These are phyloP conservation scores for Cercospora beticola DNA, from an alignment of 2,329 filamentous ascomycete species.

Conservation along the genomic window DNA sequence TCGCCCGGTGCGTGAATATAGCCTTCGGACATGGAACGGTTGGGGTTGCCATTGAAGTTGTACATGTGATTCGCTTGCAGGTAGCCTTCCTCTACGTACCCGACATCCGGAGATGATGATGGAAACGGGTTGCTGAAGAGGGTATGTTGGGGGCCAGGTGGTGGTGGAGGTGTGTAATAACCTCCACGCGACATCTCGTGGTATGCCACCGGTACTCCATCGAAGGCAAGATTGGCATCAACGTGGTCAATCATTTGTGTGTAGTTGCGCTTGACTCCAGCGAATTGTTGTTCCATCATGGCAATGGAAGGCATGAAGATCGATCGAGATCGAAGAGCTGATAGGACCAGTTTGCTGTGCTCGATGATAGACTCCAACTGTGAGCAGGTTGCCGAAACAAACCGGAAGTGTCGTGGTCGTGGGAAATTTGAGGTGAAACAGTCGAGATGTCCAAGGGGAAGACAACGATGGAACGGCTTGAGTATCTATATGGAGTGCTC, in stretches of 20 bases:
- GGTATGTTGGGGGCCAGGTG: slow-evolving; percentile 18
- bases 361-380: slow-evolving; percentile 11
- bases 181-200: slow-evolving; percentile 22
- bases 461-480: slow-evolving; percentile 18
- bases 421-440: slow-evolving; percentile 22
- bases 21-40: slow-evolving; percentile 24
- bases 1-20: slow-evolving; percentile 18
- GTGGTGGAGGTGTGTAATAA: slow-evolving; percentile 25
- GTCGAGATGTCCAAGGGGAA: slow-evolving; percentile 14
- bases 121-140: slow-evolving; percentile 26
- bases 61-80: slow-evolving; percentile 22
- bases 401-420: slow-evolving; percentile 14
- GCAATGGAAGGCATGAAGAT: slow-evolving; percentile 13
- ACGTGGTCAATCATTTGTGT: slow-evolving; percentile 26
- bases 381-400: slow-evolving; percentile 17
- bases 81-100: slow-evolving; percentile 26
- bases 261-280: slow-evolving; percentile 23
- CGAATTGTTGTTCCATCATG: slow-evolving; percentile 17
- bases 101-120: slow-evolving; percentile 14
- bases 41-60: slow-evolving; percentile 14
- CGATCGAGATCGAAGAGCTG: slow-evolving; percentile 12
- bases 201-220: slow-evolving; percentile 21
- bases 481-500: slow-evolving; percentile 27
- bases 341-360: slow-evolving; percentile 12
- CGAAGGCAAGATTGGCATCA: slow-evolving; percentile 20